phyloP scores from a whole-genome alignment of 75 land plant species.

The Isoetes taiwanensis region DNA sequence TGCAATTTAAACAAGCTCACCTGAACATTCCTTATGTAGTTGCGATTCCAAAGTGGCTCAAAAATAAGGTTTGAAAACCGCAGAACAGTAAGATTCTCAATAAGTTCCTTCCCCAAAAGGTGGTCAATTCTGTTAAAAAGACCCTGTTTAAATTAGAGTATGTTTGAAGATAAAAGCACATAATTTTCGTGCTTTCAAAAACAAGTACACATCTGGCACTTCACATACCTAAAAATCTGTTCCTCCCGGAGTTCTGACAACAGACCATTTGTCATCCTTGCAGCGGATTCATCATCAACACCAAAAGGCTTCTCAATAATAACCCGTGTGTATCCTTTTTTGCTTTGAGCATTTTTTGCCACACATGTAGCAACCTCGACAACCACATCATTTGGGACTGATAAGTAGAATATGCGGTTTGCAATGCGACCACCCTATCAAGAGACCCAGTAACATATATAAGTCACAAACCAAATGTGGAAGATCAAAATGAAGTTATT shows the following conservation, averaged over 20 bases:
- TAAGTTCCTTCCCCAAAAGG: constrained; percentile 73
- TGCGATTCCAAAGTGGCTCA: constrained; percentile 70
- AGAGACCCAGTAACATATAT: not conserved
- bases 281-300: constrained; percentile 29
- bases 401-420: constrained; percentile 65
- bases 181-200: too few species aligned
- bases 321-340: constrained; percentile 55
- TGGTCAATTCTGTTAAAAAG: constrained; percentile 69
- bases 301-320: constrained; percentile 77
- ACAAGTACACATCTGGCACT: too few species aligned
- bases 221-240: constrained; percentile 51
- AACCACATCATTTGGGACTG: constrained; percentile 58
- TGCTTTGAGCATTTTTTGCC: constrained; percentile 34
- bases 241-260: constrained; percentile 30
- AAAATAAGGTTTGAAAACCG: constrained; percentile 83
- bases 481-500: not conserved
- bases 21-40: constrained; percentile 68
- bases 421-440: constrained; percentile 28
- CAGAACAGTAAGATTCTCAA: constrained; percentile 71
- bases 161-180: too few species aligned
- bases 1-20: constrained; percentile 20
- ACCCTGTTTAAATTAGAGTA: too few species aligned
- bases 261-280: constrained; percentile 23
- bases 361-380: constrained; percentile 39
- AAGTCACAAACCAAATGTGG: not conserved